Evolutionary conservation across 2,329 filamentous ascomycete genomes (phyloP), one percentile per base, ranked within the genome.

Genomic region (Mycosphaerella sp.): DNA sequence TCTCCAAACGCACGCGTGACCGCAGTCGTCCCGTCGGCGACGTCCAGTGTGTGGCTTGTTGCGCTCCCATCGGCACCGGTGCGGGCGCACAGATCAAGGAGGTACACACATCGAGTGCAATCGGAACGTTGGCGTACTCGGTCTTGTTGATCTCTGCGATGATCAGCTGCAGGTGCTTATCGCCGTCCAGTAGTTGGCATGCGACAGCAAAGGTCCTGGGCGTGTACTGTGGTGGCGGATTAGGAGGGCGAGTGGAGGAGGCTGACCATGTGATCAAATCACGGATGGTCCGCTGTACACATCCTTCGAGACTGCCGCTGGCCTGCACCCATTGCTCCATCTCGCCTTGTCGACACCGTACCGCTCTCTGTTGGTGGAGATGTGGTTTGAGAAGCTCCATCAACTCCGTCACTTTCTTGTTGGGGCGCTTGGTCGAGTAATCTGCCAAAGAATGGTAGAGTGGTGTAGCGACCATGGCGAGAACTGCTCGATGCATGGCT

Each of bases 401-500:
- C 1, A 93, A 75, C n/a, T 55, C 59, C 1, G 84, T 83, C 53
- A 87, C 84, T 43, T 90, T 79, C 46, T 87, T 83, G 47, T 83
- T 83, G 0, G 86, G 84, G 43, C 87, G 80, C 31, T 81, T 80
- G 26, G 80, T 79, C 62, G 87, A 83, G 50, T 88, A 80, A 11
- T 79, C 80, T 29, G 82, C 78, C 11, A 92, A 76, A 1, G 82
- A 81, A 56, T 82, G 79, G 62, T 87, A 84, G 2, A 91, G 72
- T 0, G 83, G 82, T 55, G 81, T 83, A 1, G 86, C 85, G 1
- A 89, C 78, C 39, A 89, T 84, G 36, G 82, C 85, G 36, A 90
- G 76, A 11, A 91, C 84, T 0, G 84, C 82, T 3, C 79, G 77
- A 50, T 90, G 80, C 82, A 89, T 87, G 3, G 79, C 76, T 50